These are phyloP conservation scores for Davidsoniella virescens DNA, from an alignment of 2,329 filamentous ascomycete species.

Conservation along the genomic window DNA sequence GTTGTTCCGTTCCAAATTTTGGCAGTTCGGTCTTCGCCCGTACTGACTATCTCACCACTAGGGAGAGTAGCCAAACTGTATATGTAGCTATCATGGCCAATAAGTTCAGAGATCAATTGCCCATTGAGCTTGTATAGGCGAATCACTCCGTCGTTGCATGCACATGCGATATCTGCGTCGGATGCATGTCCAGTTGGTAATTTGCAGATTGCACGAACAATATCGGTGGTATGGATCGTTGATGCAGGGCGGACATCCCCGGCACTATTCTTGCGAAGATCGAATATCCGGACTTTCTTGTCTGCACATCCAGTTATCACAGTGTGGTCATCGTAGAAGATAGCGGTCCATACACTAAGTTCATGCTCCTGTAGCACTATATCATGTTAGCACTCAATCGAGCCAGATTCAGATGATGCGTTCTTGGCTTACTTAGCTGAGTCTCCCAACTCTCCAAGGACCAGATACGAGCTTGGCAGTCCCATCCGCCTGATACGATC, in stretches of 20 bases:
- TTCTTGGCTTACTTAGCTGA: slow-evolving; percentile 27
- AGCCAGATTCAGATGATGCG: not conserved
- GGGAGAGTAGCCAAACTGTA: slow-evolving; percentile 68
- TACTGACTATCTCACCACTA: slow-evolving; percentile 75
- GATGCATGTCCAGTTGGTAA: slow-evolving; percentile 61
- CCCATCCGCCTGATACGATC: slow-evolving; percentile 88
- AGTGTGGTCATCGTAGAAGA: slow-evolving; percentile 63
- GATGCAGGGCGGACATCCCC: slow-evolving; percentile 35
- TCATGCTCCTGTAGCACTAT: slow-evolving; percentile 54
- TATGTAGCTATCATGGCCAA: slow-evolving; percentile 88
- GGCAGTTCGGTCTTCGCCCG: slow-evolving; percentile 86
- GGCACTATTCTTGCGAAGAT: slow-evolving; percentile 44
- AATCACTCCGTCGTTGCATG: slow-evolving; percentile 82
- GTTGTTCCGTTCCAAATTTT: slow-evolving; percentile 70
- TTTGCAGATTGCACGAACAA: slow-evolving; percentile 75
- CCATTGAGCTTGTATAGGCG: slow-evolving; percentile 76
- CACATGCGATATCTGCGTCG: slow-evolving; percentile 84
- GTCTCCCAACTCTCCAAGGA: slow-evolving; percentile 70
- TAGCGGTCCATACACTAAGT: slow-evolving; percentile 72
- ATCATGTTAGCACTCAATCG: not conserved
- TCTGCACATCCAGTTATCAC: slow-evolving; percentile 90
- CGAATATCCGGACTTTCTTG: slow-evolving; percentile 72
- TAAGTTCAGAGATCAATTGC: slow-evolving; percentile 56
- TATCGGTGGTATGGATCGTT: slow-evolving; percentile 53
- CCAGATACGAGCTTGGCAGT: slow-evolving; percentile 78